Evolutionary conservation across 345 rosid genomes (phyloP).

Genomic region (Eutrema heterophyllum): DNA sequence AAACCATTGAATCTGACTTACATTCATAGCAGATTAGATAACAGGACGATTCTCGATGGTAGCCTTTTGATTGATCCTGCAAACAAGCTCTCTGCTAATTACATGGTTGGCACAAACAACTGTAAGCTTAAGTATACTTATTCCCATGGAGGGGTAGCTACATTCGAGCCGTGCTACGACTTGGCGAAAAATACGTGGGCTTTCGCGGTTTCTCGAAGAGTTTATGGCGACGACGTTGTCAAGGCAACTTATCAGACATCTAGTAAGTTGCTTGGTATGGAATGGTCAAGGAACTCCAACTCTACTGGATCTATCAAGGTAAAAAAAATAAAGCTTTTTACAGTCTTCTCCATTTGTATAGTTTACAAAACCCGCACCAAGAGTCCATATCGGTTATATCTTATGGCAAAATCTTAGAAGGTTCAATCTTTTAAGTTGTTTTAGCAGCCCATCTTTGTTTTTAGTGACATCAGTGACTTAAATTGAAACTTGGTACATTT

Average conservation of each 20-base stretch:
- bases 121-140: slow-evolving; percentile 84
- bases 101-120: slow-evolving; percentile 64
- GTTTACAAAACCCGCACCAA: too few species aligned
- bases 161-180: slow-evolving; percentile 80
- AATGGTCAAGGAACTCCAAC: slow-evolving; percentile 71
- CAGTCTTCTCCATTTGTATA: not conserved
- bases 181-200: slow-evolving; percentile 80
- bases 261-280: slow-evolving; percentile 64
- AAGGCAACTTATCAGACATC: slow-evolving; percentile 79
- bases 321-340: slow-evolving; percentile 2
- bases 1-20: slow-evolving; percentile 83
- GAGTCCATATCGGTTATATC: too few species aligned
- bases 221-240: slow-evolving; percentile 56
- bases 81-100: slow-evolving; percentile 75
- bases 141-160: slow-evolving; percentile 52
- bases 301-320: slow-evolving; percentile 71
- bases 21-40: slow-evolving; percentile 62
- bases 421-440: not conserved
- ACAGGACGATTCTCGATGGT: slow-evolving; percentile 71
- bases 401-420: too few species aligned
- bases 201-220: slow-evolving; percentile 56
- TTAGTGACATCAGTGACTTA: not conserved
- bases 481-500: not conserved
- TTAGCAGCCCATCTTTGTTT: not conserved
- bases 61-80: slow-evolving; percentile 51